Percentiles rank a stretch among this genome's conserved stretches.
Conservation (phyloP, 1,139 yeast species). For the Saccharomyces hybrid region DNA sequence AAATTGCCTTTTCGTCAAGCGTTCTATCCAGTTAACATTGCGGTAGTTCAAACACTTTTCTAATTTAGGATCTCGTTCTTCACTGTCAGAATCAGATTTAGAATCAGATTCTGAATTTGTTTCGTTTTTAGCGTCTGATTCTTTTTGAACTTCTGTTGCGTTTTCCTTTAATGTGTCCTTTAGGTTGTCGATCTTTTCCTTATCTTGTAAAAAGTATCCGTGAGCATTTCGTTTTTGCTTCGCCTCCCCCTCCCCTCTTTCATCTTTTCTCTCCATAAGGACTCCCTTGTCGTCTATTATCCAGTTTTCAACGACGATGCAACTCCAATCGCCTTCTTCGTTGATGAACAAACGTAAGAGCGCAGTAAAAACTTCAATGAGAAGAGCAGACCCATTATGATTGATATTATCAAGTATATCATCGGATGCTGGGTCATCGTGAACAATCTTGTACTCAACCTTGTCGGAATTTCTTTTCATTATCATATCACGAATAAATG, state of each 20-base stretch:
- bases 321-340: constrained; percentile 33
- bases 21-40: constrained; percentile 66
- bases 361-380: constrained; percentile 27
- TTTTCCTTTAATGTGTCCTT: constrained; percentile 17
- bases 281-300: constrained; percentile 2
- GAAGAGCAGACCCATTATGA: constrained; percentile 22
- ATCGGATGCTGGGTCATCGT: constrained; percentile 28
- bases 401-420: constrained; percentile 30
- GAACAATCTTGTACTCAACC: constrained; percentile 17
- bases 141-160: constrained; percentile 15
- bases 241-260: not conserved
- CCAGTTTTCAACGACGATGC: constrained; percentile 32
- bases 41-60: constrained; percentile 54
- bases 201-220: constrained; percentile 7
- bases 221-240: not conserved
- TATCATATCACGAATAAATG: constrained; percentile 16
- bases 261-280: not conserved
- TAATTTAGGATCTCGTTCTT: constrained; percentile 37
- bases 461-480: constrained; percentile 9
- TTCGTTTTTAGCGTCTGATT: constrained; percentile 11
- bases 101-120: constrained; percentile 8
- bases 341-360: constrained; percentile 25
- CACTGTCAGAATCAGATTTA: constrained; percentile 13
- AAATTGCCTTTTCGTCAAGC: constrained; percentile 66
- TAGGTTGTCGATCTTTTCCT: constrained; percentile 20